Evolutionary conservation across 768 basidiomycete species (phyloP), one percentile per base, ranked within the genome.

Genomic region (Suillus subluteus): DNA sequence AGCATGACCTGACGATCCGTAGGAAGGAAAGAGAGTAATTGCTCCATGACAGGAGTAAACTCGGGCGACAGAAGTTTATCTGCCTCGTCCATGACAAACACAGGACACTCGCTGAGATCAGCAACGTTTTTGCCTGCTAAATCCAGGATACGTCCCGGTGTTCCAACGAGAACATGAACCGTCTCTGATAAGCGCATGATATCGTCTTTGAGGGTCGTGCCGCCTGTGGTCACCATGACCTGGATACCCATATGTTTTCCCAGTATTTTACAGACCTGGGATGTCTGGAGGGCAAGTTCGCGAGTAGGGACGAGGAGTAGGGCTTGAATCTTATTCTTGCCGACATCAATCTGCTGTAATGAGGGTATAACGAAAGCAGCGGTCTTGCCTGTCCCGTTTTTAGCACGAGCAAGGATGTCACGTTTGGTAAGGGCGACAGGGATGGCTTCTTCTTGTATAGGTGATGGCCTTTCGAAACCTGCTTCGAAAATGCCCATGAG

Each of bases 401-500:
- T 96, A 65, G 96, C 95, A 70, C 95, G 93, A 50, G 95, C 95
- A 71, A 97, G 92, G 76, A 99, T 80, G 82, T 99, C 97, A 76
- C 97, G 91, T 73, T 91, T 92, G 65, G 92, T 89, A 74, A 99
- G 89, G 46, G 96, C 96, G 72, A 95, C 88, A 64, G 97, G 97
- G 73, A 98, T 98, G 63, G 97, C 94, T 83, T 98, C 94, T 87
- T 99, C 97, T 84, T 99, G 97, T 80, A 99, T 98, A 68, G 97
- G 97, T 32, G 95, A 97, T 52, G 97, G 97, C 72, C 86, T 90
- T 81, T 99, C 97, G 77, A 96, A 97, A 65, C 97, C 97, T 71
- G 96, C 98, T 81, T 98, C 96, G 73, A 96, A 99, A 78, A 99
- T 98, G 74, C 97, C 97, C 97, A 99, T 99, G 78, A 99, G 88